phyloP scores from a whole-genome alignment of 1,139 yeast genomes.

The Suhomyces wounanorum region DNA sequence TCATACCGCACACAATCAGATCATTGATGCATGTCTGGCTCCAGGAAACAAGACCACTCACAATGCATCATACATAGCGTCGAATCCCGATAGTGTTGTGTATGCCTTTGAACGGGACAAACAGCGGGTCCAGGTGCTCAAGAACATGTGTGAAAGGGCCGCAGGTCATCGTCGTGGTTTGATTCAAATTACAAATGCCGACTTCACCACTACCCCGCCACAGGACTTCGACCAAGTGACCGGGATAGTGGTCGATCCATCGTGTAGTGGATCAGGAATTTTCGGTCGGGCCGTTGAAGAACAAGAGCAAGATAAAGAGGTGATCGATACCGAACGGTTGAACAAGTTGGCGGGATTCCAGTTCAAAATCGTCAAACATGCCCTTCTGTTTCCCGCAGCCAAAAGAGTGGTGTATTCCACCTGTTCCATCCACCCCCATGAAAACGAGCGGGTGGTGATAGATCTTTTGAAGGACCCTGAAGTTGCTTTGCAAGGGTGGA shows the following conservation, averaged over 20 bases:
- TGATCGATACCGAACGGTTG: constrained; percentile 59
- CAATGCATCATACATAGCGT: constrained; percentile 61
- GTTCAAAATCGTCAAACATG: constrained; percentile 83
- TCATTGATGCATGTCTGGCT: constrained; percentile 95
- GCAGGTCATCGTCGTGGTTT: constrained; percentile 55
- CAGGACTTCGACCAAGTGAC: constrained; percentile 63
- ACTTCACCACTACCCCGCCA: constrained; percentile 74
- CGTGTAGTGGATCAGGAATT: constrained; percentile 97
- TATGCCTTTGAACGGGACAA: constrained; percentile 87
- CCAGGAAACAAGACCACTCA: constrained; percentile 99
- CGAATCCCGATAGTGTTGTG: constrained; percentile 41
- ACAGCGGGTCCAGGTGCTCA: constrained; percentile 68
- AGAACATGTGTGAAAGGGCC: constrained; percentile 78
- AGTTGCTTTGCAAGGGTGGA: constrained; percentile 72
- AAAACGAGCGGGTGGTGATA: constrained; percentile 88
- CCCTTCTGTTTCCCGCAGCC: constrained; percentile 77
- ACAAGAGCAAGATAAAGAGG: constrained; percentile 47
- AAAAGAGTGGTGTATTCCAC: constrained; percentile 88
- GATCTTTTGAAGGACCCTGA: constrained; percentile 67
- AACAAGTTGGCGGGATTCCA: constrained; percentile 82
- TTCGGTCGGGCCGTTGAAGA: constrained; percentile 78
- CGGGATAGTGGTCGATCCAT: constrained; percentile 90
- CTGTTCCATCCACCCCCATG: constrained; percentile 91
- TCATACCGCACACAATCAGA: constrained; percentile 43
- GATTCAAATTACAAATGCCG: constrained; percentile 75